phyloP scores from a whole-genome alignment of 1,139 yeast species.

The Suhomyces terraborum region DNA sequence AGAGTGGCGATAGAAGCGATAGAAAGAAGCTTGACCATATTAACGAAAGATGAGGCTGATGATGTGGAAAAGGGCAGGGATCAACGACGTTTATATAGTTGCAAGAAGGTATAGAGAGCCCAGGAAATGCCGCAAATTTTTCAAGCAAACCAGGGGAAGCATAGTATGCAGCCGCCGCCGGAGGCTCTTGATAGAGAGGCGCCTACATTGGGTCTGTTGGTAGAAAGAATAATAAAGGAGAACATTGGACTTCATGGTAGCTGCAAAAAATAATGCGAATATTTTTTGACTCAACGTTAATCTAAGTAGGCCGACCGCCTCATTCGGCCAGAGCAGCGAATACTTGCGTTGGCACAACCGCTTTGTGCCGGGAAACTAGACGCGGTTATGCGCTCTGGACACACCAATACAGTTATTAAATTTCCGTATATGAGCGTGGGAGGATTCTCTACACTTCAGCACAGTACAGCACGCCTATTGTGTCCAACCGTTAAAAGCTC shows the following conservation, averaged over 20 bases:
- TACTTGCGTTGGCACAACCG: background rate
- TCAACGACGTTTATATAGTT: constrained; percentile 4
- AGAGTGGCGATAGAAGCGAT: constrained; percentile 24
- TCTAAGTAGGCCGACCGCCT: background rate
- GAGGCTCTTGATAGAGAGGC: too few species aligned
- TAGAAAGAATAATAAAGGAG: background rate
- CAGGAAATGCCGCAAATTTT: background rate
- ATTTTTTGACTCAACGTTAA: background rate
- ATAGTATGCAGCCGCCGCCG: too few species aligned
- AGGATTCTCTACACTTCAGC: background rate
- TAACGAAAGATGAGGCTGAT: constrained; percentile 13
- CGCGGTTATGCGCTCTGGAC: background rate
- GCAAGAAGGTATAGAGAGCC: too few species aligned
- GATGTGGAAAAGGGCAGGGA: background rate
- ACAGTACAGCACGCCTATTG: too few species aligned
- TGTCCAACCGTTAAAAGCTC: background rate
- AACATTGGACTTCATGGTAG: background rate
- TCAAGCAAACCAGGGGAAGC: background rate
- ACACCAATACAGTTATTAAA: background rate
- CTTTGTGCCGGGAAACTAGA: background rate
- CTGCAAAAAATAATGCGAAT: constrained; percentile 2
- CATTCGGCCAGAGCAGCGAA: constrained; percentile 1
- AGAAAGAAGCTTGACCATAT: constrained; percentile 21
- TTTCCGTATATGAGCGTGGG: background rate
- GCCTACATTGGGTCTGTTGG: background rate